Percentiles rank a stretch among this genome's conserved stretches.
Conservation (phyloP, 1,284 basidiomycete species). For the Salmacisia buchloeana region DNA sequence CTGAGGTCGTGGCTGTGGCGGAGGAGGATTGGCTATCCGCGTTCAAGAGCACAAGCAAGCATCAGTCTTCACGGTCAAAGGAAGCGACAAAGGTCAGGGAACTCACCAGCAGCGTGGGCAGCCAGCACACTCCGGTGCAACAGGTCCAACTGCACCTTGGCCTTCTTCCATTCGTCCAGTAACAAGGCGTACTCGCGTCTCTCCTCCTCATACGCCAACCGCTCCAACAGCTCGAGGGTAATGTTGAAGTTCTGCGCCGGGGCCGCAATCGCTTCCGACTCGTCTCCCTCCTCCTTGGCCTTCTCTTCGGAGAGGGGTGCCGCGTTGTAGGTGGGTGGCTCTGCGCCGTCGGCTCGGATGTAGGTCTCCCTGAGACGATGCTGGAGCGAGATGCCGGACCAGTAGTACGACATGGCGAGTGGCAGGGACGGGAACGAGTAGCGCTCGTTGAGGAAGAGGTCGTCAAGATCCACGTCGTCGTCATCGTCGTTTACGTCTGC, state of each 20-base stretch:
- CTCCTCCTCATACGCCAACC: slow-evolving; percentile 39
- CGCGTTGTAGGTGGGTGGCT: neutral
- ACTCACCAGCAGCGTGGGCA: neutral
- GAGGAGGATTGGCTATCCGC: too few species aligned
- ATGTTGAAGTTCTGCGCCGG: slow-evolving; percentile 1
- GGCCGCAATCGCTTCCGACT: neutral
- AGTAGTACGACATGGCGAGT: slow-evolving; percentile 4
- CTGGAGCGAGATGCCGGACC: neutral
- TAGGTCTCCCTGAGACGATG: neutral
- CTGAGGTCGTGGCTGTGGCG: too few species aligned
- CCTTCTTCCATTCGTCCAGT: slow-evolving; percentile 28
- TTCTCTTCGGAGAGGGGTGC: neutral
- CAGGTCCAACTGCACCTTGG: slow-evolving; percentile 32
- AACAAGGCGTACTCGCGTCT: slow-evolving; percentile 24
- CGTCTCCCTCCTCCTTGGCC: neutral
- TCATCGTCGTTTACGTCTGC: too few species aligned
- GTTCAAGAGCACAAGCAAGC: too few species aligned
- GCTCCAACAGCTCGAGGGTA: slow-evolving; percentile 33
- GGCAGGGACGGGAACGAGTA: neutral
- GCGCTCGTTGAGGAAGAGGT: neutral
- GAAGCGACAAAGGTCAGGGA: neutral
- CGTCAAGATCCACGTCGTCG: neutral
- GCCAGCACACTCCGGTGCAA: slow-evolving; percentile 1
- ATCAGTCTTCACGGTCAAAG: neutral
- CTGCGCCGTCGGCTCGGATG: neutral